Evolutionary conservation across 495 filamentous ascomycete genomes (phyloP), one percentile per base, ranked within the genome.

Genomic region (Neurospora hispaniola): DNA sequence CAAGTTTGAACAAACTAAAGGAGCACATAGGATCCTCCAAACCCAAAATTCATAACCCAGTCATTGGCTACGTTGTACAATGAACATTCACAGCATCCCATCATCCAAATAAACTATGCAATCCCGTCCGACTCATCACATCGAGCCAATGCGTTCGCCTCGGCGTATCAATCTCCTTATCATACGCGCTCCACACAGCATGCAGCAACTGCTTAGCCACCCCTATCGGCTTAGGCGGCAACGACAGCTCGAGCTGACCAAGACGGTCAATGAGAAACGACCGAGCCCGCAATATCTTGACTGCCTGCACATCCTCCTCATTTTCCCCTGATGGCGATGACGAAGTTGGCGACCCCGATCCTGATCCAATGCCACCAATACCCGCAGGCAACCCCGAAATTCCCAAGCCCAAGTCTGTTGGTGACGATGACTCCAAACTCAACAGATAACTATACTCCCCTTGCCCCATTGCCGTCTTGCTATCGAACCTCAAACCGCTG

Each of bases 101-200:
- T 75, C 73, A 81, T 2, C 80, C 80, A 69, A 81, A 81, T 0
- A 81, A 72, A 66, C 80, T 81, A 43, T 78, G 77, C 46, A 81
- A 72, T 8, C 79, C 78, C 10, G 75, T 80, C 62, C 70, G 42
- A 42, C 74, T 78, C 80, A 81, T 81, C 14, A 81, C 80, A 48
- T 81, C 80, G 1, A 81, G 71, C 80, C 80, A 81, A 43, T 81
- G 80, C 4, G 80, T 81, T 59, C 76, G 70, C 39, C 79, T 73
- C 2, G 78, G 23, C 0, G 76, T 73, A 2, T 71, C 79, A 23
- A 79, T 79, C 44, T 81, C 80, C 8, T 74, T 74, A 41, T 81
- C 80, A 40, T 81, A 81, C n/a, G 74, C 78, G 2, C 54, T 73
- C 80, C 80, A 81, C 4, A 81, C 79, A 0, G 76, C 78, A 10